Evolutionary conservation across 371 early-diverging fungal species (phyloP), one percentile per base, ranked within the genome.

Genomic region (Syncephalis plumigaleata): DNA sequence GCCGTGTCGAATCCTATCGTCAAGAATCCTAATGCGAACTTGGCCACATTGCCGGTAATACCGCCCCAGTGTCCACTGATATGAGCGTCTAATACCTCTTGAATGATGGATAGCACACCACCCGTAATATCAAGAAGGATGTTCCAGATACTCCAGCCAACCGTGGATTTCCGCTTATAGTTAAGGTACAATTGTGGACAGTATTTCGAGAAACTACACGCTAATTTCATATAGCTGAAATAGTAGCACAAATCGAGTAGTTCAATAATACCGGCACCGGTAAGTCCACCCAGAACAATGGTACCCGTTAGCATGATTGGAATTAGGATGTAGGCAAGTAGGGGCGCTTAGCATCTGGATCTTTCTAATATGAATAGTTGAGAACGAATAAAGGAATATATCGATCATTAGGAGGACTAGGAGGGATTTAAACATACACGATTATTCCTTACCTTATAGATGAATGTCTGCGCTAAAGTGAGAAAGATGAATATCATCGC

Each of bases 101-200:
- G 96, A 2, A 66, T 52, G 23, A 84, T 68, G 9, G 88, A 88
- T 22, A 93, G 55, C 0, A 66, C 39, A 1, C 96, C 96, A 36
- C 96, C 96, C 1, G 84, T 80, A 36, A 87, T 77, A 57, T 95
- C 96, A 47, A 93, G 63, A 9, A 95, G 53, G 46, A 91, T 87
- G 51, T 89, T 93, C 45, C 79, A 73, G 27, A 92, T 88, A 44
- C 81, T 81, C 94, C 94, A 95, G 0, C 96, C 96, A 3, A 70
- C 68, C 0, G 96, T 95, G 1, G 89, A 88, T 58, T 81, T 68
- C 16, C 81, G 66, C 22, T 53, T 44, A 49, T 60, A 81, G 48
- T 95, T 93, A 44, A 87, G 49, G 61, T 70, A 83, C 1, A 76
- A 75, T 65, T 93, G 92, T 17, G 96, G 96, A 3, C 80, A 54